Base-by-base conservation (phyloP, 257 asterid species). In the Linaria vulgaris region DNA sequence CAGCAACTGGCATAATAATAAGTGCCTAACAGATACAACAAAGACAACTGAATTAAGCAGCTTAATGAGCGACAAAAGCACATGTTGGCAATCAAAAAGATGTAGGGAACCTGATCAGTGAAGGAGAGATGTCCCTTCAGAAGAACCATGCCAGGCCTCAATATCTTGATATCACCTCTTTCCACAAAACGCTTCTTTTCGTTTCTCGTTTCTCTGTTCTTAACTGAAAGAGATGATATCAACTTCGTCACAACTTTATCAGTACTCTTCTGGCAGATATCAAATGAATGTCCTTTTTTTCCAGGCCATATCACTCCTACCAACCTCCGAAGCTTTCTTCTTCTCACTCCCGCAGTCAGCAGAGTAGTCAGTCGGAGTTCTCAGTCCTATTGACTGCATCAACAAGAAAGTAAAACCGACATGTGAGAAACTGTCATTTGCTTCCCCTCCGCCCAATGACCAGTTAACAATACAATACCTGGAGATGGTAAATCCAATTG, bases 121-220 rank as follows among this genome's bases (percentile, higher is more conserved):
- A 78, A 39, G 63, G 88, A 63, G 47, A 90, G 60, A 74, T 78
- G 73, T 53, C 80, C 71, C 83, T 66, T 87, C 24, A 89, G 61
- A 66, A 77, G 91, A 71, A 90, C 70, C 95, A 90, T 83, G 72
- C 97, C 97, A 48, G 89, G 76, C 80, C 85, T 75, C 60, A 78
- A 25, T 55, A 37, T 46, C 61, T 50, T 19, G 43, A 80, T 79
- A 46, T 53, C 73, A 43, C 50, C 72, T 55, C 80, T 83, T 59
- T 69, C 73, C 49, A 21, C 17, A 1, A 3, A 80, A 46, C 66
- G 75, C 70, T 79, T 83, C 49, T 17, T 53, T 64, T 76, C 85
- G 50, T 69, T 66, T 80, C 85, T 80, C 66, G 0, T 58, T 50
- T 78, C 90, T 77, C 56, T 69, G 47, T 86, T 89, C 78, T 19